Conservation (phyloP, 2,329 filamentous ascomycete species). For the Onygenales sp. region DNA sequence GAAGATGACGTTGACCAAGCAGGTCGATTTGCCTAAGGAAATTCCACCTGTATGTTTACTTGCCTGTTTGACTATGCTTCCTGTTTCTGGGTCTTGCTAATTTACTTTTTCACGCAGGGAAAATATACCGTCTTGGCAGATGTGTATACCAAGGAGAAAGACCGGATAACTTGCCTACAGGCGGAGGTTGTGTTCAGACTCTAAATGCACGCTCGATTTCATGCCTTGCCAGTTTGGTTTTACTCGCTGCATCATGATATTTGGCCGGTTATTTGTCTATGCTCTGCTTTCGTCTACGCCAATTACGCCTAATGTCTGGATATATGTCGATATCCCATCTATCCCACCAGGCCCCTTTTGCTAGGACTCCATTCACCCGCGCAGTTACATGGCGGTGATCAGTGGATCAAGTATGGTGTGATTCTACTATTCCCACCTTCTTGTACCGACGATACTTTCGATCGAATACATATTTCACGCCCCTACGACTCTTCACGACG, state of each 20-base stretch:
- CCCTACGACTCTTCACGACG: no score
- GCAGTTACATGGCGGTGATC: no score
- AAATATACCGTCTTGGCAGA: constrained; percentile 85
- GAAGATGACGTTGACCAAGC: constrained; percentile 62
- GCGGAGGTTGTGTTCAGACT: constrained; percentile 33
- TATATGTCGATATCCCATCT: no score
- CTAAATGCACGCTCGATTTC: not conserved
- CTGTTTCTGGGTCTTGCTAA: not conserved
- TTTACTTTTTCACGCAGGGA: constrained; percentile 46
- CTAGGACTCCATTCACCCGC: no score
- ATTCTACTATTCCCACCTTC: no score
- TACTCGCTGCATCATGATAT: not conserved
- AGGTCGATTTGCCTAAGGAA: constrained; percentile 72
- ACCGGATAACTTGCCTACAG: constrained; percentile 77
- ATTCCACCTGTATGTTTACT: constrained; percentile 67
- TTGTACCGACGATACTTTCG: no score
- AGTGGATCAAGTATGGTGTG: no score
- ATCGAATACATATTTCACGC: no score
- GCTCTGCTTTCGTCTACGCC: no score
- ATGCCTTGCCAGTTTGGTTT: not conserved
- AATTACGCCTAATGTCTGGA: no score
- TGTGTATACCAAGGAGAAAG: constrained; percentile 62
- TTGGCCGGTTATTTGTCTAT: not conserved
- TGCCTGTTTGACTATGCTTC: constrained; percentile 5
- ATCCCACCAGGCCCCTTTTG: no score